Evolutionary conservation across 345 rosid species (phyloP), one percentile per base, ranked within the genome.

Genomic region (Balakata baccata): DNA sequence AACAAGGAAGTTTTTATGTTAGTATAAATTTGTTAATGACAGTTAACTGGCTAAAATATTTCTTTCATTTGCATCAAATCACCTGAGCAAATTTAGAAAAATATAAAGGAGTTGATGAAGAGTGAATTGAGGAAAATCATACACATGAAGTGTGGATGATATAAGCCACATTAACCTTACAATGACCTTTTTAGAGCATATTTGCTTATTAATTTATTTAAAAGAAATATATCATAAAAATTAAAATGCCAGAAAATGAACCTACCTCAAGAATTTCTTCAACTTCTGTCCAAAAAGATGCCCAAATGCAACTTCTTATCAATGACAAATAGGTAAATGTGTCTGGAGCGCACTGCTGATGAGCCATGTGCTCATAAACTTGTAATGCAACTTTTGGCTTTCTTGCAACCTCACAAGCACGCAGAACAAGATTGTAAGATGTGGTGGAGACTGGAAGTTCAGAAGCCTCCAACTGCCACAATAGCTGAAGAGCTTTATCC

Each of bases 281-380:
- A 70, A 88, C 92, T 80, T 89, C 85, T 43, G 53, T 76, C 96
- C 94, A 94, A 23, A 87, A 86, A 38, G 94, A 92, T 70, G 92
- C 96, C 98, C 94, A 87, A 52, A 90, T 77, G 80, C 93, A 92
- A 70, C 88, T 79, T 81, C 97, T 81, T 74, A 89, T 47, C 62
- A 94, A 80, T 0, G 96, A 86, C 58, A 87, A 70, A 79, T 88
- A 79, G n/a, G 94, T 90, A 68, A 89, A 92, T 20, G 85, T 89
- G 78, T 92, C 87, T 6, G 93, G 87, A 25, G 37, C 25, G 75
- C 88, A 86, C 47, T 76, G 72, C 78, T 66, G 85, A 58, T 86
- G 86, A 65, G 68, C 75, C 97, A 94, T 90, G 78, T 80, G 97
- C 70, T 86, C 81, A 66, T 90, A 90, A 64, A 92, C 92, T 83